Base-by-base conservation (phyloP, 352 stramenopile genomes). In the Globisporangium canariense region DNA sequence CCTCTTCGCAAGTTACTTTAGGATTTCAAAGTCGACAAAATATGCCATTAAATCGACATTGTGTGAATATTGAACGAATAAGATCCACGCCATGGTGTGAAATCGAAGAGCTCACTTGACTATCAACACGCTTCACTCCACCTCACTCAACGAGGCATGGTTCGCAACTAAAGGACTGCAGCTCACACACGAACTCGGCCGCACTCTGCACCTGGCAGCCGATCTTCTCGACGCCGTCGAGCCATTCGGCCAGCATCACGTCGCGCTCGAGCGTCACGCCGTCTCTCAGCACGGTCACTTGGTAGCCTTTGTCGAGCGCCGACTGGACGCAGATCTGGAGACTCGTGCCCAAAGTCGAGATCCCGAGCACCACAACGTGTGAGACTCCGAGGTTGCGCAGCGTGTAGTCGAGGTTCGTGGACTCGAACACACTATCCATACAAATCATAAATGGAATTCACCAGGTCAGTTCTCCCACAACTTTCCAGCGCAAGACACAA, bases 361-460 rank as follows among this genome's bases (percentile, higher is more conserved):
- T 86, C 18, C 91, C 91, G 50, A 81, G 68, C 34, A 97, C 66
- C 6, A 98, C 86, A 43, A 98, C 55, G 60, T 97, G 90, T 46
- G 86, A 83, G 50, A 97, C 70, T 52, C 79, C 79, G 25, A 97
- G 76, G 73, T 96, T 98, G 4, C 84, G 77, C 11, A 98, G 57
- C n/a, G 96, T 62, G 61, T 94, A 97, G 76, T 97, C 86, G 0
- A 96, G 58, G 70, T 97, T 97, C 2, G 91, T 97, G 7, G 85
- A 78, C 38, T 84, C 72, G 65, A 98, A 97, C 0, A 96, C 73
- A 62, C 87, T 96, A 58, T 8, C 60, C 22, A 65, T 7, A 62
- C 8, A 65, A 2, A 62, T 13, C 36, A 41, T 7, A 7, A 46
- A n/a, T 46, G 0, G 41, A 46, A 20, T 46, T 6, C 13, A 6